Percentiles rank a stretch among this genome's conserved stretches.
These are phyloP conservation scores for Zygosaccharomyces kombuchaensis DNA, from an alignment of 805 yeast genomes.

Conservation along the genomic window DNA sequence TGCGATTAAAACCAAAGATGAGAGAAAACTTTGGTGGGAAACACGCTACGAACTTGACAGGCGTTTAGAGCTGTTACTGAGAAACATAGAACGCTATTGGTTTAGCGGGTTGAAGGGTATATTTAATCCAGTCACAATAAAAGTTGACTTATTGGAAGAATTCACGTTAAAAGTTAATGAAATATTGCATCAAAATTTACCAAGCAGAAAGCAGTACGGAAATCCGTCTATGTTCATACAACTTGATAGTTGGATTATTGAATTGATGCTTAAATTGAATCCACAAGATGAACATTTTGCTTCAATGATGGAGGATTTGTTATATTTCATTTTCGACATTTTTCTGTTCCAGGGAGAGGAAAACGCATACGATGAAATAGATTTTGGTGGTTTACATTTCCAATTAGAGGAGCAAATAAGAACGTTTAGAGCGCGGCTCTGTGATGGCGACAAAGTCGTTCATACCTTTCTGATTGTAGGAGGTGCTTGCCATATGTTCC, in stretches of 20 bases:
- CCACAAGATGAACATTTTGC: slow-evolving; percentile 17
- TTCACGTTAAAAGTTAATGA: slow-evolving; percentile 39
- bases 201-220: slow-evolving; percentile 41
- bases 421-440: slow-evolving; percentile 23
- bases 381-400: slow-evolving; percentile 50
- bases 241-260: slow-evolving; percentile 45
- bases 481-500: slow-evolving; percentile 60
- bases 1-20: slow-evolving; percentile 50
- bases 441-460: slow-evolving; percentile 17
- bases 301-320: slow-evolving; percentile 55
- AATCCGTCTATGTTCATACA: slow-evolving; percentile 29
- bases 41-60: slow-evolving; percentile 58
- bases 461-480: slow-evolving; percentile 74
- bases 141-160: slow-evolving; percentile 22
- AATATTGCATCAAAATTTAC: slow-evolving; percentile 44
- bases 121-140: slow-evolving; percentile 40
- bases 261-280: slow-evolving; percentile 49
- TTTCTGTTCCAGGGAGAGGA: slow-evolving; percentile 59
- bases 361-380: slow-evolving; percentile 62
- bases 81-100: slow-evolving; percentile 60
- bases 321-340: slow-evolving; percentile 58
- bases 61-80: slow-evolving; percentile 49
- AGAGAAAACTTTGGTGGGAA: slow-evolving; percentile 75
- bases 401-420: slow-evolving; percentile 48
- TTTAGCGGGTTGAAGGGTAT: slow-evolving; percentile 72